Evolutionary conservation across 2,329 filamentous ascomycete genomes (phyloP).

Genomic region (Akanthomyces uredinophilus): DNA sequence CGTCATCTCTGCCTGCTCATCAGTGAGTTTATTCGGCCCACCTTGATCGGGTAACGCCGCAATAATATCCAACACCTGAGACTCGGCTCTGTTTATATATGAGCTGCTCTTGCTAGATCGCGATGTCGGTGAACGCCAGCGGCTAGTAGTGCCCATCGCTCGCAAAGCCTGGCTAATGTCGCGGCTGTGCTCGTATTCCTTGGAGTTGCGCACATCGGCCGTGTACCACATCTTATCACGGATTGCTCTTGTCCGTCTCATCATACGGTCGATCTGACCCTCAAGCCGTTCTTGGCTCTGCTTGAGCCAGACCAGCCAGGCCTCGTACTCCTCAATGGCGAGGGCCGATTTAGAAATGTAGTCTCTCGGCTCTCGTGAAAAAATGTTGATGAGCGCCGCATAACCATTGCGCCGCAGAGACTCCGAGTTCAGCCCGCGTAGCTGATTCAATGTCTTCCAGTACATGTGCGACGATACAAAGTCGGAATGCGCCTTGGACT

Average conservation of each 20-base stretch:
- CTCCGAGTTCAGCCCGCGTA: slow-evolving; percentile 57
- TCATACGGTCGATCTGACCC: slow-evolving; percentile 67
- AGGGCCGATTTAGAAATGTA: slow-evolving; percentile 64
- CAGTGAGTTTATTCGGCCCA: slow-evolving; percentile 91
- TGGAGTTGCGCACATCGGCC: slow-evolving; percentile 86
- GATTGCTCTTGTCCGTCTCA: slow-evolving; percentile 66
- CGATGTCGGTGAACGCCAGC: slow-evolving; percentile 44
- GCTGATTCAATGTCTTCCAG: slow-evolving; percentile 74
- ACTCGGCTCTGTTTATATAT: slow-evolving; percentile 74
- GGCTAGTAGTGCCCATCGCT: slow-evolving; percentile 72
- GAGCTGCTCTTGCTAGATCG: slow-evolving; percentile 46
- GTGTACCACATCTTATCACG: slow-evolving; percentile 99
- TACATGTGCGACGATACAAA: slow-evolving; percentile 81
- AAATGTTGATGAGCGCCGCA: slow-evolving; percentile 66
- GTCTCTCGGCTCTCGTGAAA: slow-evolving; percentile 65
- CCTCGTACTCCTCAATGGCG: slow-evolving; percentile 72
- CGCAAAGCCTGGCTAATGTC: slow-evolving; percentile 84
- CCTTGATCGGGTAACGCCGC: slow-evolving; percentile 79
- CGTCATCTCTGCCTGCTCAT: slow-evolving; percentile 86
- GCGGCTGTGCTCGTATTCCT: slow-evolving; percentile 78
- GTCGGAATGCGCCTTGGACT: slow-evolving; percentile 73
- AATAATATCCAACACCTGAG: slow-evolving; percentile 81
- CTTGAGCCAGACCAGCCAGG: slow-evolving; percentile 78
- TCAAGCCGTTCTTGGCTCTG: slow-evolving; percentile 77
- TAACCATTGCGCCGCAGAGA: slow-evolving; percentile 64